Conservation (phyloP, 139 green algal genomes). For the Volvox africanus region DNA sequence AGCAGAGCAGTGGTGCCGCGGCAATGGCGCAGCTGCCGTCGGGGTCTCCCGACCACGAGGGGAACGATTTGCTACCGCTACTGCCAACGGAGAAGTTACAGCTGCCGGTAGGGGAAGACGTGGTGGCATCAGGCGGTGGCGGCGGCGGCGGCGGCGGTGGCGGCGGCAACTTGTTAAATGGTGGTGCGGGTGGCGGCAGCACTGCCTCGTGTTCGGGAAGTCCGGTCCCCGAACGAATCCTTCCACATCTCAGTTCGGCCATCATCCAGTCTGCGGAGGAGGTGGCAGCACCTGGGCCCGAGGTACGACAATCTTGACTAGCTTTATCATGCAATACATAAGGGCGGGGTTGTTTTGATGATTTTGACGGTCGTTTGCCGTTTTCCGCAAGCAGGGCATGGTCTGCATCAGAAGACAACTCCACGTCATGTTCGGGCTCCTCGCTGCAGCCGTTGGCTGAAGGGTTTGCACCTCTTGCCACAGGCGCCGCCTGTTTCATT, state of each 20-base stretch:
- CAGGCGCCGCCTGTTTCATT: neutral
- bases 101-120: neutral
- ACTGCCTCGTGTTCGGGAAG: too few species aligned
- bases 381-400: too few species aligned
- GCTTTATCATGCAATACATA: neutral
- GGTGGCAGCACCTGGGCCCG: neutral
- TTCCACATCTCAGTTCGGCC: conserved; percentile 18
- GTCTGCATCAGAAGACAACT: neutral
- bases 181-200: too few species aligned
- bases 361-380: too few species aligned
- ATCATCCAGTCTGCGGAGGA: conserved; percentile 1
- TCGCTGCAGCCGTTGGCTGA: neutral
- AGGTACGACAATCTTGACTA: neutral
- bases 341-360: neutral
- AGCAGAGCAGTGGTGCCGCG: neutral
- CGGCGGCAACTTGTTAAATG: neutral
- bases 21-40: too few species aligned
- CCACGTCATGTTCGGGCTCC: neutral
- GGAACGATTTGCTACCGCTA: neutral
- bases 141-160: neutral
- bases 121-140: neutral
- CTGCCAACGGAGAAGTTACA: conserved; percentile 23
- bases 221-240: neutral
- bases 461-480: neutral
- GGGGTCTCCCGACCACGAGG: neutral